These are phyloP conservation scores for Furcasterigmium furcatum DNA, from an alignment of 2,329 filamentous ascomycete species.

Conservation along the genomic window DNA sequence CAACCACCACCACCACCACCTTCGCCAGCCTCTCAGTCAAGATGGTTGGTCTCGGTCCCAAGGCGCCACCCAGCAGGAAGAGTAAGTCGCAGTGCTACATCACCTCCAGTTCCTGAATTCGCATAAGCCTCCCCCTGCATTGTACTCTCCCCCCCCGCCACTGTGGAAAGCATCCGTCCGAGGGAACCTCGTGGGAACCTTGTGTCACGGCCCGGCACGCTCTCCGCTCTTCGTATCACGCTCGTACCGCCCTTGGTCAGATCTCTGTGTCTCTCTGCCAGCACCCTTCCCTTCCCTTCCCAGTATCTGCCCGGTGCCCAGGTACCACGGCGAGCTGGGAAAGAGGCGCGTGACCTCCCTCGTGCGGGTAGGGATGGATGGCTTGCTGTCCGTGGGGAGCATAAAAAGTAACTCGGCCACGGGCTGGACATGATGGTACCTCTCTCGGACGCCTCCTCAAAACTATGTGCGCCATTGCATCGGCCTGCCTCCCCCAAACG, in stretches of 20 bases:
- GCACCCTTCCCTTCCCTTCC: background rate
- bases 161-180: background rate
- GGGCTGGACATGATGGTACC: no score
- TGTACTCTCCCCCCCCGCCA: conserved; percentile 2
- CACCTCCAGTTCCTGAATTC: conserved; percentile 3
- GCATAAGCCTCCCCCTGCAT: conserved; percentile 3
- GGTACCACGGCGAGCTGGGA: no score
- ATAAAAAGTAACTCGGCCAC: no score
- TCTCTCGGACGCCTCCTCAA: no score
- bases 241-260: background rate
- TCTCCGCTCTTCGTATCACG: background rate
- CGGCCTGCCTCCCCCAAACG: no score
- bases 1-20: background rate
- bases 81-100: conserved; percentile 48
- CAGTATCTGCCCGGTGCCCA: no score
- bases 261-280: background rate
- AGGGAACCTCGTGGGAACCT: background rate
- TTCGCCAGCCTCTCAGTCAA: background rate
- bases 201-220: background rate
- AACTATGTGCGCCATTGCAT: no score
- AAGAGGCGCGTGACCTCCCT: no score
- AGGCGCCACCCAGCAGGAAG: conserved; percentile 54
- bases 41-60: conserved; percentile 49
- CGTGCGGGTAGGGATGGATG: no score
- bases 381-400: no score